Evolutionary conservation across 306 rosid species (phyloP), one percentile per base, ranked within the genome.

Genomic region (Casuarina equisetifolia): DNA sequence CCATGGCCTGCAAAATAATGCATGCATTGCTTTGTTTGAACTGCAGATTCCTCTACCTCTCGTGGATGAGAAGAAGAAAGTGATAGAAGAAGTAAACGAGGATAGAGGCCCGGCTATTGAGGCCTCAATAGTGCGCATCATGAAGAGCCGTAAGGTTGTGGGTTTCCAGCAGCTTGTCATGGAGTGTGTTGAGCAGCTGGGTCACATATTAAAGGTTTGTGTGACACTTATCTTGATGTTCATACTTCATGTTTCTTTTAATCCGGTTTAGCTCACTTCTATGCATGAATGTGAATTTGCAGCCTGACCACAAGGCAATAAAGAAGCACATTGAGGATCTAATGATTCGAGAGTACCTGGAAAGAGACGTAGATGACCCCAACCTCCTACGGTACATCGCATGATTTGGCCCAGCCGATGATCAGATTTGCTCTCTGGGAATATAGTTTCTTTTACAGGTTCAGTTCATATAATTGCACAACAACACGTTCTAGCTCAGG

Each of bases 311-410:
- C 85, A 94, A 92, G 84, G 93, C 96, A 55, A 94, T 94, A 51
- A 94, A 94, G 76, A 94, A 94, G 89, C 82, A 97, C 79, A 94
- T 94, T 6, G 98, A 94, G 83, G 98, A 94, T 81, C 89, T 94
- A 80, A 94, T 94, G 86, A 89, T 97, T 53, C 92, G 97, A 48
- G 98, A 94, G 85, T 94, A 92, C 85, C 82, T 94, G 73, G 98
- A 94, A 83, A 88, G 98, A 88, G 98, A 94, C 85, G 92, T 88
- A 82, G 98, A 94, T 13, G 90, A 92, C 82, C 84, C 91, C 0
- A 94, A 90, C 81, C 52, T 86, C 87, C 92, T 89, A 78, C 88
- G 85, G 91, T 94, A 94, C 90, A 70, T 94, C 86, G 97, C 98
- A 36, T 94, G 91, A 94, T 74, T 73, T 19, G 69, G 48, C 73